Evolutionary conservation across 139 green algal genomes (phyloP).

Genomic region (Mychonastes homosphaera): DNA sequence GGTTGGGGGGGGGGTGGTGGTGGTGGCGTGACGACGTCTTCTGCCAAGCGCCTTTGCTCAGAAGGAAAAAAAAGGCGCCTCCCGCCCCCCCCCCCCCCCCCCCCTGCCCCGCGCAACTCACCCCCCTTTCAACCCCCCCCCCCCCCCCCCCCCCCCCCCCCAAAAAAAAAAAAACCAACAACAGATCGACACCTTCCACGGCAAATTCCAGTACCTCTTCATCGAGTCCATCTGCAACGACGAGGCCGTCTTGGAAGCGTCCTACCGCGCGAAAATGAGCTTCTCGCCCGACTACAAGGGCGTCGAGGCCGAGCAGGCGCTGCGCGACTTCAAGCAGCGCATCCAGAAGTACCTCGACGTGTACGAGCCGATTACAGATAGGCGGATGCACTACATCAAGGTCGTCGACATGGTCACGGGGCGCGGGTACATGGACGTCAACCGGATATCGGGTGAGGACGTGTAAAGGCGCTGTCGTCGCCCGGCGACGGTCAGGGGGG

Average conservation of each 20-base stretch:
- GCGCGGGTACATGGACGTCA: conserved; percentile 81
- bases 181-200: conserved; percentile 62
- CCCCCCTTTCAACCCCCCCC: no score
- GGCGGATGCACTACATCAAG: conserved; percentile 89
- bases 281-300: conserved; percentile 78
- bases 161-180: no score
- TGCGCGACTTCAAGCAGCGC: conserved; percentile 34
- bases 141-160: no score
- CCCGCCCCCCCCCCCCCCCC: no score
- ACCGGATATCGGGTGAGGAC: conserved; percentile 57
- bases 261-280: no score
- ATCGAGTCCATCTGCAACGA: conserved; percentile 94
- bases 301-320: conserved; percentile 31
- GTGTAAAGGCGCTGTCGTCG: neutral
- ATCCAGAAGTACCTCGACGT: conserved; percentile 74
- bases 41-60: no score
- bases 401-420: conserved; percentile 92
- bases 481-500: no score
- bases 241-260: no score
- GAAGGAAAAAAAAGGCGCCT: no score
- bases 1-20: no score
- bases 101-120: no score
- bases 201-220: conserved; percentile 81
- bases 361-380: conserved; percentile 69
- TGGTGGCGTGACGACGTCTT: no score